Base-by-base conservation (phyloP, 352 stramenopile genomes). In the Phytophthora palmivora region DNA sequence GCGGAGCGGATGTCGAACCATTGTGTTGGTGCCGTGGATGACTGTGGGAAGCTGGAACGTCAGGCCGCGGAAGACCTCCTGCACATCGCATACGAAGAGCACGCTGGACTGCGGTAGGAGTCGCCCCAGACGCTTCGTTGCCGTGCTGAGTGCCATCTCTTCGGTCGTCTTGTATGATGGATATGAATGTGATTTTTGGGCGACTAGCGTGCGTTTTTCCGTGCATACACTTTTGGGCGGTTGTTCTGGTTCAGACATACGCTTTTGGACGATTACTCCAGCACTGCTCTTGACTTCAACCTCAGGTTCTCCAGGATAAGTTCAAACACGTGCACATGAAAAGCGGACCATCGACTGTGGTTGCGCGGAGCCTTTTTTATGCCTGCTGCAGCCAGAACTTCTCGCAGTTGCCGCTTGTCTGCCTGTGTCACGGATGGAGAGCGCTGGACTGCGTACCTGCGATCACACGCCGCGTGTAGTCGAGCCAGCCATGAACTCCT, bases 31-130 rank as follows among this genome's bases (percentile, higher is more conserved):
- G 55, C 84, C 78, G 43, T 82, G 75, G 47, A 98, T 81, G 43
- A 99, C 89, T 2, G 92, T 98, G 41, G 95, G 89, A 62, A 97
- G 83, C 62, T 98, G 85, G 74, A 92, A 94, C 57, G 98, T 99
- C 18, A 96, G 58, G 33, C 89, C 86, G 47, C 94, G 92, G 75
- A 99, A 99, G n/a, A 89, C 67, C 74, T 98, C 94, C 80, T 99
- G 97, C 24, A 99, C 89, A 63, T 99, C 97, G 64, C 97, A 99
- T 16, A 98, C 78, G 16, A 99, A 95, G 18, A 99, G 84, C 38
- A 91, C 71, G 55, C 76, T 93, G 21, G 86, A 91, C n/a, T 76
- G 47, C 42, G 86, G 82, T 57, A 82, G 62, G 7, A 95, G 63
- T 15, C 76, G 76, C 26, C 84, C 82, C 22, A 92, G 48, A 50